Conservation (phyloP, 208 protist species). For the Acanthamoeba royreba region DNA sequence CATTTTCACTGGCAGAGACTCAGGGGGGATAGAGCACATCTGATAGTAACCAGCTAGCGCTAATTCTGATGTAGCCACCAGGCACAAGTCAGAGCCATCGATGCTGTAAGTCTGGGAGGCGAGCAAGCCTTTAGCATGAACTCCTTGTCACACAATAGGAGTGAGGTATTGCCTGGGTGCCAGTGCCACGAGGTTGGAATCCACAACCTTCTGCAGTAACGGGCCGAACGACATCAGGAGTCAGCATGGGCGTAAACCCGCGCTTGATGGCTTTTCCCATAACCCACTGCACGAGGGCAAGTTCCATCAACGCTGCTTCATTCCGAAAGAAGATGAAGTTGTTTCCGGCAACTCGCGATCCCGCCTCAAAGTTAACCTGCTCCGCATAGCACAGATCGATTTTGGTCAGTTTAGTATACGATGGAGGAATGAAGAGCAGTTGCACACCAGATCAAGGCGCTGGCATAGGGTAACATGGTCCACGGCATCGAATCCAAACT, state of each 20-base stretch:
- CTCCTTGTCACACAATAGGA: too few species aligned
- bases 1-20: constrained; percentile 60
- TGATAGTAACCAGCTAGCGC: constrained; percentile 70
- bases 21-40: neutral
- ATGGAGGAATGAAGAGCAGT: neutral
- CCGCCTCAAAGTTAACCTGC: constrained; percentile 31
- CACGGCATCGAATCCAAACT: neutral
- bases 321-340: constrained; percentile 73
- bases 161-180: too few species aligned
- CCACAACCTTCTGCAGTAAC: constrained; percentile 76
- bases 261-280: constrained; percentile 20
- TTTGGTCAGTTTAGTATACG: neutral
- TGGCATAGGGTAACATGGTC: neutral
- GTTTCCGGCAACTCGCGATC: constrained; percentile 39
- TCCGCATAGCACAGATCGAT: neutral
- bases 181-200: constrained; percentile 73
- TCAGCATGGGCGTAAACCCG: constrained; percentile 66
- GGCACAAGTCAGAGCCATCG: constrained; percentile 67
- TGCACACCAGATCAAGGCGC: neutral
- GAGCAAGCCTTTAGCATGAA: neutral
- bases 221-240: constrained; percentile 74
- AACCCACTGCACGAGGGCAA: constrained; percentile 76
- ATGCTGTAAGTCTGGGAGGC: constrained; percentile 62
- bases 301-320: constrained; percentile 76
- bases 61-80: constrained; percentile 79